Conservation (phyloP, 2,329 filamentous ascomycete genomes). For the Paecilomyces dactylethromorphus region DNA sequence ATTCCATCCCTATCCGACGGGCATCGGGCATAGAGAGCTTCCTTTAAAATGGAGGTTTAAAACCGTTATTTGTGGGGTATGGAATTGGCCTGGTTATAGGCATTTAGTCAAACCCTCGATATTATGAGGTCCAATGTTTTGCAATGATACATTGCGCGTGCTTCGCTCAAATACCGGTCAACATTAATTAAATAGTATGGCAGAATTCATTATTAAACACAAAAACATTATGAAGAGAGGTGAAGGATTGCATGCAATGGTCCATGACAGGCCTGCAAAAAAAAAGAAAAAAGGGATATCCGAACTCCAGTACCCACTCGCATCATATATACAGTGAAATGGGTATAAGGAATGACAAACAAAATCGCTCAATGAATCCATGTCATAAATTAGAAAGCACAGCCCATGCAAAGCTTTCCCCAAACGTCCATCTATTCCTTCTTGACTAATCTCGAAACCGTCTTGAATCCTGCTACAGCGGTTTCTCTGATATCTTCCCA, state of each 20-base stretch:
- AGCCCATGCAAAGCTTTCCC: not conserved
- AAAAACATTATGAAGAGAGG: not conserved
- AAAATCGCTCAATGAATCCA: not conserved
- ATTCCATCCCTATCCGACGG: not conserved
- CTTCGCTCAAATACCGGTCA: not conserved
- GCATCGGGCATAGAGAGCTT: not conserved
- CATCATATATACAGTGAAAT: slow-evolving; percentile 2
- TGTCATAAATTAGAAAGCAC: not conserved
- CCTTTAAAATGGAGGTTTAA: not conserved
- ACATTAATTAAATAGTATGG: not conserved
- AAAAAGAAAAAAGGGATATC: slow-evolving; percentile 11
- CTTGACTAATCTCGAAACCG: slow-evolving; percentile 23
- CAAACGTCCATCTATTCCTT: slow-evolving; percentile 19
- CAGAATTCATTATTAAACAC: not conserved
- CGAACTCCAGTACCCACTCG: slow-evolving; percentile 13
- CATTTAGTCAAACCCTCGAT: not conserved
- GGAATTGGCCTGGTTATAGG: not conserved
- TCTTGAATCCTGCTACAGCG: slow-evolving; percentile 48
- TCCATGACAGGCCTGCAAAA: not conserved
- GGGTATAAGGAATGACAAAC: not conserved
- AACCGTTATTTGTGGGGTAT: not conserved
- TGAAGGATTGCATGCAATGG: not conserved
- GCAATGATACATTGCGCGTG: not conserved
- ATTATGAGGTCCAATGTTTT: not conserved
- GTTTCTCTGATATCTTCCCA: slow-evolving; percentile 53